Conservation (phyloP, 2,329 filamentous ascomycete species). For the Fusarium anguioides region DNA sequence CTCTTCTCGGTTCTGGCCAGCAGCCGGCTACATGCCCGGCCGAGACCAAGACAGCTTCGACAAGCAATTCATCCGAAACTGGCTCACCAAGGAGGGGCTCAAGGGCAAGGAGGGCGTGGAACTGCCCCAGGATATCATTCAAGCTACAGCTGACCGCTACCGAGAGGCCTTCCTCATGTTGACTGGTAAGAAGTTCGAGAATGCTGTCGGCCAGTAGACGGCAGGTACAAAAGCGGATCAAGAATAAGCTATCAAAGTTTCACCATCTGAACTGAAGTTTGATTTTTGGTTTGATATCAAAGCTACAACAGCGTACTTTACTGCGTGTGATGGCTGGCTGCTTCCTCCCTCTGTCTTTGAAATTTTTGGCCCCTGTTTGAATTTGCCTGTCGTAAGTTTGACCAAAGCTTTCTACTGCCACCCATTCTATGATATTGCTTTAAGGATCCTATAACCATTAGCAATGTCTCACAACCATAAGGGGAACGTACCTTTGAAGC, state of each 20-base stretch:
- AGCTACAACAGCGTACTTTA: neutral
- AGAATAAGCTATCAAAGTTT: slow-evolving; percentile 8
- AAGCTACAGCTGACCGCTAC: slow-evolving; percentile 76
- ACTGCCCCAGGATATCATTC: slow-evolving; percentile 79
- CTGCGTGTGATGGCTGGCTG: neutral
- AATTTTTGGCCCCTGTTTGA: neutral
- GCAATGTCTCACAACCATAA: neutral
- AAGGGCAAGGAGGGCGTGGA: slow-evolving; percentile 50
- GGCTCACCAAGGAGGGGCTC: slow-evolving; percentile 76
- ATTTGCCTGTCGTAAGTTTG: slow-evolving; percentile 2
- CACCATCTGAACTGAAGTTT: slow-evolving; percentile 19
- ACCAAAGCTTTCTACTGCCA: neutral
- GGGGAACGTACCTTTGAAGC: slow-evolving; percentile 47
- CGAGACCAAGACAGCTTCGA: slow-evolving; percentile 84
- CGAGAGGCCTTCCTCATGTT: slow-evolving; percentile 77
- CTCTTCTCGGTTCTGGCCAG: slow-evolving; percentile 86
- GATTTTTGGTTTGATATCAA: slow-evolving; percentile 25
- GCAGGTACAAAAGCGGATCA: neutral
- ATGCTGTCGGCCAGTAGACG: slow-evolving; percentile 34
- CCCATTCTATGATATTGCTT: slow-evolving; percentile 17
- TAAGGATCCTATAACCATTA: slow-evolving; percentile 30
- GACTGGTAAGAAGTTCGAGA: slow-evolving; percentile 63
- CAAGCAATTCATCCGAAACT: slow-evolving; percentile 86
- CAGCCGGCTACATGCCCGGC: slow-evolving; percentile 68
- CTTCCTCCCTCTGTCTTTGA: slow-evolving; percentile 15